Base-by-base conservation (phyloP, 306 rosid species). In the Inga laurina region DNA sequence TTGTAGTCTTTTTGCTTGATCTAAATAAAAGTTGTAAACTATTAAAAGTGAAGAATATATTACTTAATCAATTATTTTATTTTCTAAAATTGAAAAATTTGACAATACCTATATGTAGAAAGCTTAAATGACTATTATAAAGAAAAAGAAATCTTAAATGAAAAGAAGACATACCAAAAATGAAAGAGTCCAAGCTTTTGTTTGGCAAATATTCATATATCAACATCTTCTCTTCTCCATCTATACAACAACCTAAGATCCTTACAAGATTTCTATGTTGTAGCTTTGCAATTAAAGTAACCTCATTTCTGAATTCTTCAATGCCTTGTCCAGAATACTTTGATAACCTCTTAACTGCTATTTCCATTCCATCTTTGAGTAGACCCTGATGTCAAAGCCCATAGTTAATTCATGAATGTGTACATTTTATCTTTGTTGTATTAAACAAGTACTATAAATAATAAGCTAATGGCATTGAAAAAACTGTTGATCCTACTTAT, bases 181-280 rank as follows among this genome's bases (percentile, higher is more conserved):
- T 85, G 72, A 86, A 86, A 21, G 41, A 68, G 77, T 89, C 93
- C 32, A 57, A 84, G 84, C 93, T 92, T 84, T 81, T 92, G 76
- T 92, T 92, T 7, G 91, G 93, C 83, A 92, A 78, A 85, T 89
- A 92, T 45, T 90, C 94, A 34, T 90, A 92, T 35, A 90, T 82
- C 81, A 92, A 70, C 91, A 92, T 90, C 18, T 49, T 90, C 84
- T 92, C 94, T 4, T 89, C 37, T 27, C 37, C 68, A 0, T 27
- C 16, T 4, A 62, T 3, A 18, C 68, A 62, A 27, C 68, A 62
- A 84, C 77, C 82, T 83, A 44, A 90, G 87, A 84, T 62, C 68
- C 68, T 62, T 10, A 62, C 37, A 24, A 62, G 68, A 62, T 62
- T 62, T 10, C 68, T 62, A 27, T 62, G 37, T 62, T 62, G 37